Evolutionary conservation across 2,329 filamentous ascomycete genomes (phyloP), one percentile per base, ranked within the genome.

Genomic region (Aspergillus puulaauensis): DNA sequence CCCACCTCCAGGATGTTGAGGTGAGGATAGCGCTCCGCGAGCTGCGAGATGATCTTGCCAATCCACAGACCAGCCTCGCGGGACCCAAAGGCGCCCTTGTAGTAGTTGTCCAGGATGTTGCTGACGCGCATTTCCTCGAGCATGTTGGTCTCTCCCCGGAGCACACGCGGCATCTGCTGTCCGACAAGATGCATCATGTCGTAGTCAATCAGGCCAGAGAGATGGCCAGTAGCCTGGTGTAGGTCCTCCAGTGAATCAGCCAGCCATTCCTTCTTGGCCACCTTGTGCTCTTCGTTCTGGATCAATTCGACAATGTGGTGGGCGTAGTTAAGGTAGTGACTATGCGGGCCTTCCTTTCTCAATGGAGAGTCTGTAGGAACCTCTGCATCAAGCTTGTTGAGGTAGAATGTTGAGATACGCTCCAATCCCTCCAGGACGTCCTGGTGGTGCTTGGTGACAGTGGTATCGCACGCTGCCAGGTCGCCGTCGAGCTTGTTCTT

Each of bases 1-100:
- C 69, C 69, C 12, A 70, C 63, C 37, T 66, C 77, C 2, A 81
- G 64, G 24, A 80, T 72, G 0, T 27, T 24, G 4, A 21, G n/a
- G n/a, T 66, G 67, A 1, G 78, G 78, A 45, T 76, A 74, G 2
- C 73, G 69, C 55, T 76, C 67, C 0, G 64, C 47, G 14, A 81
- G 62, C 27, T 72, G 69, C 5, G 64, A 19, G 39, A 19, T 19
- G 17, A 41, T 19, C 17, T 41, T 41, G 23, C 43, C 19, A 19
- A 45, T 14, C n/a, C 43, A 45, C 11, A 23, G 43, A 45, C 33
- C 33, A 15, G 33, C 33, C 33, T 37, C 33, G 33, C 33, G 33
- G 11, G 12, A 45, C 3, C 43, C 43, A 24, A 14, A 45, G 2
- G 19, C 43, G 4, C 17, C 43, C 43, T 19, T 45, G 17, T 45